Evolutionary conservation across 2,329 filamentous ascomycete species (phyloP), one percentile per base, ranked within the genome.

Genomic region (Huntiella decipiens): DNA sequence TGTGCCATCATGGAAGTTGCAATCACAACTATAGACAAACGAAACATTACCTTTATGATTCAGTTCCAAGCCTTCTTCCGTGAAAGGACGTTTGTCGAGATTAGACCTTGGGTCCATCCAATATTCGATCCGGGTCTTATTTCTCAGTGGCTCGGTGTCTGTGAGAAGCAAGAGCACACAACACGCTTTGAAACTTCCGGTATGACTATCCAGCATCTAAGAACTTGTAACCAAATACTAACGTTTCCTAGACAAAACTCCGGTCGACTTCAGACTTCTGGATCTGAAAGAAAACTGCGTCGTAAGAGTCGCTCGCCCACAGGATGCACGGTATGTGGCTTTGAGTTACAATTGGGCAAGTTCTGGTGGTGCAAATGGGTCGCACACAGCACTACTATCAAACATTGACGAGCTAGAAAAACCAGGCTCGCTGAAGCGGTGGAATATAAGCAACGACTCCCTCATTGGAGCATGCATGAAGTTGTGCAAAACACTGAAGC

Each of bases 271-370:
- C 15, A 32, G 15, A 5, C 16, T 46, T 6, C 15, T 46, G 3
- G 44, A 42, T 22, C 16, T 46, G 13, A n/a, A 28, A 4, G 38
- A 46, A 6, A 46, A 41, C 12, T 42, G 38, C 6, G 8, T 46
- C 16, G 31, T 46, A 4, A n/a, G 15, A 13, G 22, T 16, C 15
- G 8, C 5, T 16, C 12, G 32, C 4, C 13, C 15, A 12, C 5
- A 35, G 6, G 16, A 11, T 36, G 15, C 34, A 31, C 17, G 35
- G 17, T 67, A 66, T 44, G 51, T 65, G 4, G 61, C 64, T n/a
- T 56, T 67, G 16, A 67, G 64, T 54, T 67, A 67, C 51, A 62
- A 66, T 34, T 65, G 62, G 56, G 22, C 22, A 28, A 28, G 22
- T 28, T 28, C 22, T 10, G 16, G 28, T 15, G 15, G 5, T 2